phyloP scores from a whole-genome alignment of 805 yeast species.

The Pichia paraexigua region DNA sequence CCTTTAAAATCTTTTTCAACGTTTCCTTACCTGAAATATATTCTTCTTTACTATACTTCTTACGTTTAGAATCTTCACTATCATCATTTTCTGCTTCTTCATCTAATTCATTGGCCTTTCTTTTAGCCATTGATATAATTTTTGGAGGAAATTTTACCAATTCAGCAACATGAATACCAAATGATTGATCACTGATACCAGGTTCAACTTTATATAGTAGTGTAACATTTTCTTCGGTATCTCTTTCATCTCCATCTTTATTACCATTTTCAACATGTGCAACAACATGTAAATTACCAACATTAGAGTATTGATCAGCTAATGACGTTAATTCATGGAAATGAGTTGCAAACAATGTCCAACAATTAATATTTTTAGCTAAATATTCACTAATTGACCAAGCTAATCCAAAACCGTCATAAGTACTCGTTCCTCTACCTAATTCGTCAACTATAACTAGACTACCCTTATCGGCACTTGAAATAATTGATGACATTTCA shows the following conservation, averaged over 20 bases:
- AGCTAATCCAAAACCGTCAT: constrained; percentile 96
- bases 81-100: constrained; percentile 37
- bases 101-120: constrained; percentile 85
- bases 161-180: constrained; percentile 97
- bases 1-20: constrained; percentile 40
- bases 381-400: constrained; percentile 92
- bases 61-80: constrained; percentile 27
- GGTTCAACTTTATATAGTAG: constrained; percentile 89
- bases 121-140: constrained; percentile 89
- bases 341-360: constrained; percentile 92
- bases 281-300: constrained; percentile 81
- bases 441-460: constrained; percentile 87
- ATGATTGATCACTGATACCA: constrained; percentile 92
- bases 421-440: constrained; percentile 91
- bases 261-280: constrained; percentile 61
- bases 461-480: constrained; percentile 70
- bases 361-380: constrained; percentile 61
- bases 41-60: constrained; percentile 45
- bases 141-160: constrained; percentile 87
- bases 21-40: constrained; percentile 45
- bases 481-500: constrained; percentile 82
- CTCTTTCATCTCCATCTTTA: constrained; percentile 21
- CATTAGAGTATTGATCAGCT: constrained; percentile 53
- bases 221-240: constrained; percentile 61
- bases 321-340: constrained; percentile 91